Conservation (phyloP, 345 rosid genomes). For the Hypericum perforatum region DNA sequence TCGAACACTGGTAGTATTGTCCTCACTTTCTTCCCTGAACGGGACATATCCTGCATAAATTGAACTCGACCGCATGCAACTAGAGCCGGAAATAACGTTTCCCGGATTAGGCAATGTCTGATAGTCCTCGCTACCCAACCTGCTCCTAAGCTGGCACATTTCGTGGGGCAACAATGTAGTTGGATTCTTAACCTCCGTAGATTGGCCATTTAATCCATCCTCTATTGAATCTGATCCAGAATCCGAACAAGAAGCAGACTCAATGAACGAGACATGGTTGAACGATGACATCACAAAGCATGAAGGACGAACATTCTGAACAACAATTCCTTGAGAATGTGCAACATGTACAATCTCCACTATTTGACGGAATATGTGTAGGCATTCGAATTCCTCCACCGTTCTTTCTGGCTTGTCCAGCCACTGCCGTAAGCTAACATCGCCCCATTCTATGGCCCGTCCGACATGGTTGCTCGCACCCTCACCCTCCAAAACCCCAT, state of each 20-base stretch:
- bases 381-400: constrained; percentile 70
- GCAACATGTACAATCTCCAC: constrained; percentile 77
- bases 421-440: constrained; percentile 95
- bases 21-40: constrained; percentile 30
- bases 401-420: constrained; percentile 66
- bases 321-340: constrained; percentile 85
- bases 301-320: constrained; percentile 89
- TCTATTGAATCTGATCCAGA: constrained; percentile 87
- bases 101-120: constrained; percentile 21
- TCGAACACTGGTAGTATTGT: constrained; percentile 28
- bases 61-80: constrained; percentile 54
- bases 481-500: constrained; percentile 49
- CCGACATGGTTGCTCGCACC: constrained; percentile 40
- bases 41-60: constrained; percentile 21
- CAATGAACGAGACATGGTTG: constrained; percentile 85
- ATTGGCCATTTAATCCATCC: constrained; percentile 48
- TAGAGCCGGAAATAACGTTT: constrained; percentile 44
- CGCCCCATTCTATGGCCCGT: constrained; percentile 61
- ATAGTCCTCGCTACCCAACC: constrained; percentile 33
- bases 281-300: constrained; percentile 91
- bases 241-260: constrained; percentile 92
- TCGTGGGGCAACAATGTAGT: constrained; percentile 34
- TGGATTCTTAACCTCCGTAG: constrained; percentile 28
- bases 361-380: constrained; percentile 87
- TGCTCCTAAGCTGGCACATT: constrained; percentile 24